phyloP scores from a whole-genome alignment of 805 yeast genomes.

The Wickerhamiella spandovensis region DNA sequence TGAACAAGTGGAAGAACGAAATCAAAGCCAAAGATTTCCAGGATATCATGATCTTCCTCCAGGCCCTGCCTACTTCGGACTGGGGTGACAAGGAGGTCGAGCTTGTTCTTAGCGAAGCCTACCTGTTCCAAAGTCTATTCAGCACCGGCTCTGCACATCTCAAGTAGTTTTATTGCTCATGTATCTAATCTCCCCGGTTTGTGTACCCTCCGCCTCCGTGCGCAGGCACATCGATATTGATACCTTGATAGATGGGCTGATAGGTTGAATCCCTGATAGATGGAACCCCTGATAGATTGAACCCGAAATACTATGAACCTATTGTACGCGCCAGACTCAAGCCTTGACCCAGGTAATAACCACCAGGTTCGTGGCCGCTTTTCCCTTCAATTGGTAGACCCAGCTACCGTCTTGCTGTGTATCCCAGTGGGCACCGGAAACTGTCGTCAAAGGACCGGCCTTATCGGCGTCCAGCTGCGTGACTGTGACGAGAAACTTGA shows the following conservation, averaged over 20 bases:
- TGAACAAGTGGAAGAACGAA: conserved; percentile 73
- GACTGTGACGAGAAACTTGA: conserved; percentile 15
- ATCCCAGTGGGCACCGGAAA: conserved; percentile 19
- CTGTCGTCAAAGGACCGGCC: conserved; percentile 11
- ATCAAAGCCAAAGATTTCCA: conserved; percentile 83
- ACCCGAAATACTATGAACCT: neutral
- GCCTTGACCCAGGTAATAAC: conserved; percentile 14
- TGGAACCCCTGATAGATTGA: too few relatives aligned
- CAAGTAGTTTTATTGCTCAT: too few relatives aligned
- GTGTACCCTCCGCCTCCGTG: too few relatives aligned
- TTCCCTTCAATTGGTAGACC: conserved; percentile 6
- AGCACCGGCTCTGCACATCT: conserved; percentile 84
- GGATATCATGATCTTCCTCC: conserved; percentile 82
- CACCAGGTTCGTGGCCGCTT: conserved; percentile 3
- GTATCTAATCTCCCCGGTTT: too few relatives aligned
- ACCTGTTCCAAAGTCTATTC: conserved; percentile 88
- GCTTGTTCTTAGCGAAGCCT: conserved; percentile 86
- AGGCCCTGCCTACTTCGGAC: conserved; percentile 69
- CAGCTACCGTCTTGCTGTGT: conserved; percentile 18
- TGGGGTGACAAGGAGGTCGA: conserved; percentile 91
- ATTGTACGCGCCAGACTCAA: neutral
- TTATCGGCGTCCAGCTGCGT: conserved; percentile 8
- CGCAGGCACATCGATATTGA: too few relatives aligned
- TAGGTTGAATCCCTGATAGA: too few relatives aligned
- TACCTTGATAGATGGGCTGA: too few relatives aligned